Conservation (phyloP, 495 filamentous ascomycete species). For the Pyrenula massariospora region DNA sequence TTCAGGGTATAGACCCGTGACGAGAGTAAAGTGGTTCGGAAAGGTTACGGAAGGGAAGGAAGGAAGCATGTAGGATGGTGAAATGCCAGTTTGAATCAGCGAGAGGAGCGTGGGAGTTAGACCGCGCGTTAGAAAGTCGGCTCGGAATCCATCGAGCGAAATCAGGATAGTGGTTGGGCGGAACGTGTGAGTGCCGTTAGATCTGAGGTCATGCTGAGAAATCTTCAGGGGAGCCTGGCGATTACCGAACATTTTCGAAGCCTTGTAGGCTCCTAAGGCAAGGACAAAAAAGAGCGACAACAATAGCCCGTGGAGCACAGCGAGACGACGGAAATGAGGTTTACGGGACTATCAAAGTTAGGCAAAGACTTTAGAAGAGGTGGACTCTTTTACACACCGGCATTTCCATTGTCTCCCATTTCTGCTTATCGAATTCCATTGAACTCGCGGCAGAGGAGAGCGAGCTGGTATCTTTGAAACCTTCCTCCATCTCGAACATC, state of each 20-base stretch:
- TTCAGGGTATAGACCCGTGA: constrained; percentile 86
- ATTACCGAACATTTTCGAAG: constrained; percentile 25
- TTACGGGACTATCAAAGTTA: constrained; percentile 4
- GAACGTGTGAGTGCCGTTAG: constrained; percentile 68
- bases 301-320: constrained; percentile 16
- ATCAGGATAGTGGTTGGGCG: constrained; percentile 87
- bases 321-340: constrained; percentile 7
- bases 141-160: constrained; percentile 93
- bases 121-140: constrained; percentile 76
- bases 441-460: constrained; percentile 33
- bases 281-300: constrained; percentile 39
- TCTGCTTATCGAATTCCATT: constrained; percentile 6
- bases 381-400: background rate
- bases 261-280: constrained; percentile 41
- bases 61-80: constrained; percentile 80
- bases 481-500: constrained; percentile 86
- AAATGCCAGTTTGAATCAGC: constrained; percentile 74
- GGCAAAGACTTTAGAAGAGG: background rate
- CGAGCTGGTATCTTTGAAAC: constrained; percentile 44
- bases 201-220: constrained; percentile 12
- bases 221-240: constrained; percentile 6
- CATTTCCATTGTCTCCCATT: background rate
- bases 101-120: constrained; percentile 72
- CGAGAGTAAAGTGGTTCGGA: constrained; percentile 93
- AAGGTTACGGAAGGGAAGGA: constrained; percentile 96